A percentile compares a stretch with the other conserved stretches of the same genome.
These are phyloP conservation scores for Sclerotinia spermophila DNA, from an alignment of 2,329 filamentous ascomycete genomes.

Conservation along the genomic window DNA sequence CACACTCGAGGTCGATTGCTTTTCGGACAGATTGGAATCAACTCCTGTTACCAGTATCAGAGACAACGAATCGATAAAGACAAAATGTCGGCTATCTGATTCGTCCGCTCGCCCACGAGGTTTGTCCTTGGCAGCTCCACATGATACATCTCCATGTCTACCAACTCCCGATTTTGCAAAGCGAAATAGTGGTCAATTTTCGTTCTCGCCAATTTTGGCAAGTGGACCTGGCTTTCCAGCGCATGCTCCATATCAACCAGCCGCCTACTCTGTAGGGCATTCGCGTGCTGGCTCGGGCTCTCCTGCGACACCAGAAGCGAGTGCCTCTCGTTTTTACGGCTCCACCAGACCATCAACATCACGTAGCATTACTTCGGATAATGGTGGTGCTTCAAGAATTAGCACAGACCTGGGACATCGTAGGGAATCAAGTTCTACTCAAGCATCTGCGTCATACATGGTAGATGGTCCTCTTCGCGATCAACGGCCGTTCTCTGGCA, in stretches of 20 bases:
- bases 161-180: conserved; percentile 64
- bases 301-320: conserved; percentile 54
- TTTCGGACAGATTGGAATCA: conserved; percentile 31
- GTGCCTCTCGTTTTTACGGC: conserved; percentile 29
- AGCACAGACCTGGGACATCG: conserved; percentile 50
- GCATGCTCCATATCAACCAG: conserved; percentile 53
- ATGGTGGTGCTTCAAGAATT: conserved; percentile 44
- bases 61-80: conserved; percentile 3
- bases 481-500: conserved; percentile 60
- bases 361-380: conserved; percentile 54
- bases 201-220: conserved; percentile 51
- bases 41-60: not conserved
- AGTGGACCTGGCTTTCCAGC: conserved; percentile 45
- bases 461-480: conserved; percentile 31
- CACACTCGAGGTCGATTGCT: conserved; percentile 41
- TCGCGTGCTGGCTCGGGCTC: conserved; percentile 55
- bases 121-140: conserved; percentile 53
- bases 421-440: conserved; percentile 54
- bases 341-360: conserved; percentile 54
- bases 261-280: conserved; percentile 47
- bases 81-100: conserved; percentile 33
- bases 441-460: conserved; percentile 47
- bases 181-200: conserved; percentile 64
- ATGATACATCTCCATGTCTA: conserved; percentile 57
- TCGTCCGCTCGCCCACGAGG: conserved; percentile 49